Evolutionary conservation across 257 asterid genomes (phyloP), one percentile per base, ranked within the genome.

Genomic region (Solanum arcanum): DNA sequence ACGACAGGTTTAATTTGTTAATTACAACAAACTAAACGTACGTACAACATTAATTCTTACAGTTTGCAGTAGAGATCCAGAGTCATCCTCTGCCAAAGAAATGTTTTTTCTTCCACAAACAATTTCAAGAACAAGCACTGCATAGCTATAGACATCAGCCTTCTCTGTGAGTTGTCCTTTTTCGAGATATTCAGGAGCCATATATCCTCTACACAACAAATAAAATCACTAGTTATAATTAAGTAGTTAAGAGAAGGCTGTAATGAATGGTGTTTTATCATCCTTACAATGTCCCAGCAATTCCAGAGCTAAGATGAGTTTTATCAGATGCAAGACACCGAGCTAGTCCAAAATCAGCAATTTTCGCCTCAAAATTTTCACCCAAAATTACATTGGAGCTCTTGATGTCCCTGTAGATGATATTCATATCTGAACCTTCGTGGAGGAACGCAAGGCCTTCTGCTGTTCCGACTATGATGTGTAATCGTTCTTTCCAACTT

Each of bases 271-370:
- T 25, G 29, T n/a, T 46, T 77, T 25, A 42, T n/a, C 23, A 44
- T 25, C 35, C 87, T 83, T 72, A 87, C 89, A 87, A 73, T 87
- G 89, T 87, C 16, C 89, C 87, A 11, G 87, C 89, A 37, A 83
- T 83, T 83, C 84, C 89, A 70, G 89, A 83, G 64, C 49, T 83
- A 41, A 83, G 83, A 59, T 87, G 89, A 83, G 49, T 87, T 80
- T 86, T 69, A 83, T 72, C 85, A 16, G 74, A 68, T 15, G 15
- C 70, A 64, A 87, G 72, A 64, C 44, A 37, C 47, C 89, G 81
- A n/a, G 87, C 89, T 47, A 87, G 78, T 6, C 89, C 89, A 83
- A 83, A 87, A 83, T 87, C 89, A 72, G 87, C 89, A 83, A 87
- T 49, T 56, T 88, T 87, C 3, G 87, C 75, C 8, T 64, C 39